Base-by-base conservation (phyloP, 2,329 filamentous ascomycete genomes). In the Incumbomyces delicatus region DNA sequence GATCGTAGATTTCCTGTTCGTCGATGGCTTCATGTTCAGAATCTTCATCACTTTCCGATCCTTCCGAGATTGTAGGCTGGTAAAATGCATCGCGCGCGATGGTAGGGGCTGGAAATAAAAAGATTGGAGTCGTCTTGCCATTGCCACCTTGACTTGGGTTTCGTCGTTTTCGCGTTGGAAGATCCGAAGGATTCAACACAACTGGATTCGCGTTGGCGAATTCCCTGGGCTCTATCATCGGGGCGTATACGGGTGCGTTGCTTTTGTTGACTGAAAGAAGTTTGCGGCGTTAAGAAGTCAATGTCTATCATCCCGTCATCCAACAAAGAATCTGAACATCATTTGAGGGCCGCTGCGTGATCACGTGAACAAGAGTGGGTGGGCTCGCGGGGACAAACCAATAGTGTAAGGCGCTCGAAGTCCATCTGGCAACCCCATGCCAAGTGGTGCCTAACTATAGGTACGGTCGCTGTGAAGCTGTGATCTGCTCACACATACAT, bases 1-100 rank as follows among this genome's bases (percentile, higher is more conserved):
- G 76, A 70, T 98, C 88, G 63, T 90, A 98, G 35, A 98, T 90
- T 67, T 98, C 92, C 65, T 95, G 92, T 64, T 94, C 87, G 62
- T 98, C 92, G 56, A 98, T 95, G 48, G 85, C 85, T 58, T 96
- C 89, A 41, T 79, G 74, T 49, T 82, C 78, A 48, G 80, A 77
- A 42, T 78, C 69, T 41, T 64, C 70, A 40, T 66, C 65, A n/a
- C 60, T 63, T 30, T 63, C 62, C 32, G 63, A 62, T 6, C 66
- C 66, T 61, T 64, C 18, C 64, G 63, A 41, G 60, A 63, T 52
- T 18, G 47, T 38, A 2, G 50, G 43, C 22, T 52, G 53, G 47
- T 54, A 65, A 47, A 76, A 73, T 31, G 73, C 70, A 57, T 78
- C 73, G 51, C 62, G 65, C 44, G 69, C 61, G 51, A 71, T 69